These are phyloP conservation scores for Phytopythium delawarense DNA, from an alignment of 352 stramenopile genomes.

Conservation along the genomic window DNA sequence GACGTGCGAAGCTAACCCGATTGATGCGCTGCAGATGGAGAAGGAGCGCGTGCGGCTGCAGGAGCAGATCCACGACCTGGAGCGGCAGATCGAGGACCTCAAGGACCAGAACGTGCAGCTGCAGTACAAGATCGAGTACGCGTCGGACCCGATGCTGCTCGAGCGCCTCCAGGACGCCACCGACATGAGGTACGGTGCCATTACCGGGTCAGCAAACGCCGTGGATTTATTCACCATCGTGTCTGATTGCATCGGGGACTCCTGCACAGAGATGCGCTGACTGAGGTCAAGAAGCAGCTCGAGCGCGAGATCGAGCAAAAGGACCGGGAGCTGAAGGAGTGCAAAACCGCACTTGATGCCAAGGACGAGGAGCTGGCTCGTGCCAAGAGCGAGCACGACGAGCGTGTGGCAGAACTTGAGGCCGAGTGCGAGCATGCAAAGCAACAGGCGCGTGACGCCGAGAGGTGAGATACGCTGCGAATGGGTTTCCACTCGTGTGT, in stretches of 20 bases:
- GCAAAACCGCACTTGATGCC: slow-evolving; percentile 24
- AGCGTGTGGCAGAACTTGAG: slow-evolving; percentile 33
- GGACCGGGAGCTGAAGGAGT: slow-evolving; percentile 40
- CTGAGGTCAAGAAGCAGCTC: slow-evolving; percentile 63
- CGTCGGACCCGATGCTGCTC: slow-evolving; percentile 75
- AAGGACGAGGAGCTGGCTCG: slow-evolving; percentile 37
- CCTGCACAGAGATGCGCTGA: slow-evolving; percentile 43
- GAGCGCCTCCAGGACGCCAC: slow-evolving; percentile 76
- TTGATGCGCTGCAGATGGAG: slow-evolving; percentile 45
- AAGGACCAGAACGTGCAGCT: slow-evolving; percentile 82
- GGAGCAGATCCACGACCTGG: slow-evolving; percentile 30
- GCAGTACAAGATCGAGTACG: slow-evolving; percentile 83
- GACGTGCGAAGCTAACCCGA: neutral
- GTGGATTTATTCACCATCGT: neutral
- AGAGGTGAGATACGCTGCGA: slow-evolving; percentile 4
- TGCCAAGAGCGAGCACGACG: slow-evolving; percentile 31
- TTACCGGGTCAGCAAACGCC: neutral
- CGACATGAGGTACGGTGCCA: slow-evolving; percentile 51
- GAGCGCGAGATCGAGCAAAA: slow-evolving; percentile 67
- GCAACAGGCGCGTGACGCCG: slow-evolving; percentile 28
- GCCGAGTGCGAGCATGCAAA: slow-evolving; percentile 29
- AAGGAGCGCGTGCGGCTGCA: slow-evolving; percentile 62
- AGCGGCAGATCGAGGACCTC: slow-evolving; percentile 63
- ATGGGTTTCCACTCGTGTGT: neutral
- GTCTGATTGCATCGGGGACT: neutral